phyloP scores from a whole-genome alignment of 108 stramenopile species.

The Epipyxis sp. region DNA sequence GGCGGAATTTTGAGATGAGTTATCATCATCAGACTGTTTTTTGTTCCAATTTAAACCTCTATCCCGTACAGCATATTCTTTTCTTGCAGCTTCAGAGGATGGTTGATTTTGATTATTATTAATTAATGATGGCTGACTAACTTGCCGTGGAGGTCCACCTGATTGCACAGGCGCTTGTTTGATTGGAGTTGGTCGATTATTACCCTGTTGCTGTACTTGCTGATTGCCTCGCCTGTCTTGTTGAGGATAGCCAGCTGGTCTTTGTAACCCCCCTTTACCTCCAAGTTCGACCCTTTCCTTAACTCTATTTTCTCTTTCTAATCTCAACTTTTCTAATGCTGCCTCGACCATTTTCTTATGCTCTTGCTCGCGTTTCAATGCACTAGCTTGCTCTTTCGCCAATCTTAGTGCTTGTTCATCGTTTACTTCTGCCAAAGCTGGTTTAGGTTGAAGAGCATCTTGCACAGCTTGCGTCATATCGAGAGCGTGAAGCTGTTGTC shows the following conservation, averaged over 20 bases:
- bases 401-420: constrained; percentile 10
- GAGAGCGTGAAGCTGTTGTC: constrained; percentile 44
- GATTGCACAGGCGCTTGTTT: no score
- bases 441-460: constrained; percentile 8
- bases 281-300: constrained; percentile 23
- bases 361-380: constrained; percentile 48
- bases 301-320: constrained; percentile 36
- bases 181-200: no score
- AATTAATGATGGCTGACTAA: no score
- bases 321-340: constrained; percentile 42
- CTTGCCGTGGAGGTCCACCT: no score
- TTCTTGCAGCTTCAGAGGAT: no score
- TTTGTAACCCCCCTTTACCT: no score
- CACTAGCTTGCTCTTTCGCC: constrained; percentile 39
- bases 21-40: not conserved
- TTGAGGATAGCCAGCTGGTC: no score
- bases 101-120: no score
- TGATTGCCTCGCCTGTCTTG: no score
- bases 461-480: constrained; percentile 34
- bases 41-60: not conserved
- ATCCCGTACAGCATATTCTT: no score
- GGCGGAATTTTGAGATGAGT: not conserved
- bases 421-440: not conserved
- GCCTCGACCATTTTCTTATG: constrained; percentile 39
- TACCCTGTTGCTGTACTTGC: no score